Conservation (phyloP, 257 asterid species). For the Orobanche coerulescens region DNA sequence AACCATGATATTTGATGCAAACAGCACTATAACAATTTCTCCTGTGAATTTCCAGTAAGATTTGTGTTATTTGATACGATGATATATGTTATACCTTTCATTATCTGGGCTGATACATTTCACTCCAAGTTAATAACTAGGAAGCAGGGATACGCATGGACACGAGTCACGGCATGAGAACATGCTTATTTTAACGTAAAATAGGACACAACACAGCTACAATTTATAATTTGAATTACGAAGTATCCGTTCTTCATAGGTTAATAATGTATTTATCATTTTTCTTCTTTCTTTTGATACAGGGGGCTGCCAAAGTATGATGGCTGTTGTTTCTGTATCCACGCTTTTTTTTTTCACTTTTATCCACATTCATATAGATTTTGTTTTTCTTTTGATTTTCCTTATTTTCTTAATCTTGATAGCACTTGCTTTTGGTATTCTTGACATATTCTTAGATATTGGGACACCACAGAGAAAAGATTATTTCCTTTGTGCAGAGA, state of each 20-base stretch:
- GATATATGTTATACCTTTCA: neutral
- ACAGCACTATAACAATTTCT: constrained; percentile 83
- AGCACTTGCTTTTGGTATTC: constrained; percentile 22
- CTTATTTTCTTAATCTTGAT: neutral
- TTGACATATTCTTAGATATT: constrained; percentile 68
- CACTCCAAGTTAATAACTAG: constrained; percentile 8
- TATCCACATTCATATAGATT: constrained; percentile 1
- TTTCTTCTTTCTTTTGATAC: constrained; percentile 26
- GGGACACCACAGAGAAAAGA: constrained; percentile 95
- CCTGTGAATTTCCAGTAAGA: constrained; percentile 97
- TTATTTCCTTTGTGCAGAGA: constrained; percentile 92
- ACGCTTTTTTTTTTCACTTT: constrained; percentile 13
- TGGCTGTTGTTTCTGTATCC: constrained; percentile 99
- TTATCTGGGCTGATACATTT: neutral
- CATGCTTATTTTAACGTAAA: too few relatives aligned
- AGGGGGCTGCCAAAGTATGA: constrained; percentile 93
- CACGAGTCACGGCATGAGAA: too few relatives aligned
- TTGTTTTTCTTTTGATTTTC: neutral
- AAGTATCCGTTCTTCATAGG: too few relatives aligned
- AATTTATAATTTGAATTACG: too few relatives aligned
- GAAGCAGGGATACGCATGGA: too few relatives aligned
- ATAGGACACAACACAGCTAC: too few relatives aligned
- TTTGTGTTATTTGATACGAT: constrained; percentile 10
- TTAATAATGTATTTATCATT: constrained; percentile 19
- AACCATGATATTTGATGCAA: constrained; percentile 75